A percentile compares a stretch with the other conserved stretches of the same genome.
phyloP scores from a whole-genome alignment of 225 moss, liverwort and hornwort genomes.

The Rhytidiadelphus loreus region DNA sequence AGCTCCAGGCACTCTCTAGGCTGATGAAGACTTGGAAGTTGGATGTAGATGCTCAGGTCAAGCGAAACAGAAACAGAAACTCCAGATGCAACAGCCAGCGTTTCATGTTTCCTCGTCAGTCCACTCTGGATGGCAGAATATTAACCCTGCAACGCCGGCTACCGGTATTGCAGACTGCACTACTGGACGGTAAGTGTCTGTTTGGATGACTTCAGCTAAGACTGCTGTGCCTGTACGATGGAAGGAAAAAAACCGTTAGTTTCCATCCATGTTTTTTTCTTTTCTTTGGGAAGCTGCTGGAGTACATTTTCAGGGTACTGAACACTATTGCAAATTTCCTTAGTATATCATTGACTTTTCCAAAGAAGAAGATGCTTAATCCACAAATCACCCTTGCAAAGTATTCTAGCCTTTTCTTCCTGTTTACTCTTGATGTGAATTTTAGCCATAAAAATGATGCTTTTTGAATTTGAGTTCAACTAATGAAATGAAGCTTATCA shows the following conservation, averaged over 20 bases:
- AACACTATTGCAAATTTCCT: not conserved
- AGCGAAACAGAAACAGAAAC: not conserved
- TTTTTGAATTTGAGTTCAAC: not conserved
- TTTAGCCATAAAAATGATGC: not conserved
- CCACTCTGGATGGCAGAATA: not conserved
- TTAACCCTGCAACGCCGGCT: too few relatives aligned
- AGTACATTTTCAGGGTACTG: not conserved
- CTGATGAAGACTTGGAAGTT: too few relatives aligned
- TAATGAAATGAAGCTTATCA: not conserved
- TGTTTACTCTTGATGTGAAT: not conserved
- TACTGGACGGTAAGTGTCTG: too few relatives aligned
- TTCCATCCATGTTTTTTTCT: not conserved
- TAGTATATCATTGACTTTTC: too few relatives aligned
- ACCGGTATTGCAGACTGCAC: too few relatives aligned
- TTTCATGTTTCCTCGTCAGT: not conserved
- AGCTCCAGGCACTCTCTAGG: too few relatives aligned
- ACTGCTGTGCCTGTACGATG: too few relatives aligned
- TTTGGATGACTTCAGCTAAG: too few relatives aligned
- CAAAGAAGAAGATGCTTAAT: too few relatives aligned
- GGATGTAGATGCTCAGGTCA: too few relatives aligned
- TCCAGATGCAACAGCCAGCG: not conserved
- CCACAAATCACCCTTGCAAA: not conserved
- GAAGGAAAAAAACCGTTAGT: not conserved
- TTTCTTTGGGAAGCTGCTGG: not conserved
- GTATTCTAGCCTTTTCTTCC: not conserved